phyloP scores from a whole-genome alignment of 2,329 filamentous ascomycete genomes.

The Neurospora sp. region DNA sequence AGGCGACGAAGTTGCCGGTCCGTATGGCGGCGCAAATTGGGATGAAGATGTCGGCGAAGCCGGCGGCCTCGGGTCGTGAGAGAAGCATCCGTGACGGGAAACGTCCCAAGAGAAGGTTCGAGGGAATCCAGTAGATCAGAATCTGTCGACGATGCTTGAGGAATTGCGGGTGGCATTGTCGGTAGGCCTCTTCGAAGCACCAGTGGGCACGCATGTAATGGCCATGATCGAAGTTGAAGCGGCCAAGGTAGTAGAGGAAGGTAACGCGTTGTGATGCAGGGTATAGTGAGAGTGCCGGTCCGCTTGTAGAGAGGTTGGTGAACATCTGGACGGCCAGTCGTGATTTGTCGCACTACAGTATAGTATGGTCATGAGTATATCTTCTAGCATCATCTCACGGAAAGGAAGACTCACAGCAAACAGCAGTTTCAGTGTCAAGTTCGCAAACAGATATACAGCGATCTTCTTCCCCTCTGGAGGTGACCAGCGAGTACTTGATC shows the following conservation, averaged over 20 bases:
- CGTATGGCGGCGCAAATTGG: slow-evolving; percentile 65
- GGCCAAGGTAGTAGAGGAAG: slow-evolving; percentile 88
- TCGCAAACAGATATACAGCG: slow-evolving; percentile 86
- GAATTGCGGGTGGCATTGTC: slow-evolving; percentile 52
- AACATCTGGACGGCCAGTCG: slow-evolving; percentile 82
- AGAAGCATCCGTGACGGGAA: slow-evolving; percentile 64
- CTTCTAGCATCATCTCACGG: slow-evolving; percentile 1
- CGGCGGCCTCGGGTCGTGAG: slow-evolving; percentile 56
- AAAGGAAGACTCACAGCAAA: slow-evolving; percentile 55
- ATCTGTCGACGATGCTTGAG: slow-evolving; percentile 68
- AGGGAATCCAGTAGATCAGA: slow-evolving; percentile 71
- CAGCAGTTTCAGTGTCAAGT: slow-evolving; percentile 77
- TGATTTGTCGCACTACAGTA: slow-evolving; percentile 60
- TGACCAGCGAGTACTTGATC: slow-evolving; percentile 54
- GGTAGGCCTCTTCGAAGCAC: slow-evolving; percentile 70
- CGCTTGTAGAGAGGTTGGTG: slow-evolving; percentile 74
- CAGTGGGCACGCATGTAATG: slow-evolving; percentile 70
- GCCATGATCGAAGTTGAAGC: slow-evolving; percentile 77
- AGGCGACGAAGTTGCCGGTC: slow-evolving; percentile 62
- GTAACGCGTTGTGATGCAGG: slow-evolving; percentile 81
- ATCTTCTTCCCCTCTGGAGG: slow-evolving; percentile 74
- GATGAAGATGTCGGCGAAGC: slow-evolving; percentile 55
- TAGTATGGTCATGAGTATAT: slow-evolving; percentile 1
- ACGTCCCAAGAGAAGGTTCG: slow-evolving; percentile 74
- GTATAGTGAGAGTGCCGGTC: slow-evolving; percentile 70